Conservation (phyloP, 441 rosid species). For the Croton laevigatus region DNA sequence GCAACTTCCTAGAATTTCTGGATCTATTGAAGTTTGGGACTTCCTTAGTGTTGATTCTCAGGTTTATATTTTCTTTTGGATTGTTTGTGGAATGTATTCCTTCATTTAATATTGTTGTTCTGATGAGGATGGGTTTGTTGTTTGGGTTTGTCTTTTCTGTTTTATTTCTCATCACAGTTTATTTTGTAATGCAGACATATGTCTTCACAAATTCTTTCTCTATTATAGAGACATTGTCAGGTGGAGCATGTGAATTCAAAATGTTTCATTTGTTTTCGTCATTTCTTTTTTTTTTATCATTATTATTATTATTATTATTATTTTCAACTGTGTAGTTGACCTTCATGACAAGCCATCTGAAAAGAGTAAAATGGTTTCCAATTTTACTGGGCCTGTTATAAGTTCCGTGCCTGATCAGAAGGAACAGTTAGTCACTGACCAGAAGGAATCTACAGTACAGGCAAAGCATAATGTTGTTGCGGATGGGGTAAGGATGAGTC, state of each 20-base stretch:
- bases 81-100: slow-evolving; percentile 8
- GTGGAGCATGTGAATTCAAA: slow-evolving; percentile 40
- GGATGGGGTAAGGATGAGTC: slow-evolving; percentile 37
- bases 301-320: too few species aligned
- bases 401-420: slow-evolving; percentile 41
- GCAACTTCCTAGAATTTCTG: slow-evolving; percentile 88
- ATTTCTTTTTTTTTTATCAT: slow-evolving; percentile 9
- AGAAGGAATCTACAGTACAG: slow-evolving; percentile 44
- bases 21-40: slow-evolving; percentile 99
- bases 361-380: slow-evolving; percentile 38
- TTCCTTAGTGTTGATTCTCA: slow-evolving; percentile 98
- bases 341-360: slow-evolving; percentile 58
- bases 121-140: not conserved
- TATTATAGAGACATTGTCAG: slow-evolving; percentile 85
- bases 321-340: slow-evolving; percentile 50
- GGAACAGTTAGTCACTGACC: slow-evolving; percentile 39
- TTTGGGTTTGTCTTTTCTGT: slow-evolving; percentile 9
- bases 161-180: slow-evolving; percentile 26
- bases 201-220: slow-evolving; percentile 91
- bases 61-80: slow-evolving; percentile 45
- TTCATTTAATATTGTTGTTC: not conserved
- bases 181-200: slow-evolving; percentile 78
- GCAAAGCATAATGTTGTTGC: slow-evolving; percentile 34
- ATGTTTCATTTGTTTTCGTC: slow-evolving; percentile 17
- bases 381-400: slow-evolving; percentile 31